Conservation (phyloP, 306 rosid genomes). For the Prosopis cineraria region DNA sequence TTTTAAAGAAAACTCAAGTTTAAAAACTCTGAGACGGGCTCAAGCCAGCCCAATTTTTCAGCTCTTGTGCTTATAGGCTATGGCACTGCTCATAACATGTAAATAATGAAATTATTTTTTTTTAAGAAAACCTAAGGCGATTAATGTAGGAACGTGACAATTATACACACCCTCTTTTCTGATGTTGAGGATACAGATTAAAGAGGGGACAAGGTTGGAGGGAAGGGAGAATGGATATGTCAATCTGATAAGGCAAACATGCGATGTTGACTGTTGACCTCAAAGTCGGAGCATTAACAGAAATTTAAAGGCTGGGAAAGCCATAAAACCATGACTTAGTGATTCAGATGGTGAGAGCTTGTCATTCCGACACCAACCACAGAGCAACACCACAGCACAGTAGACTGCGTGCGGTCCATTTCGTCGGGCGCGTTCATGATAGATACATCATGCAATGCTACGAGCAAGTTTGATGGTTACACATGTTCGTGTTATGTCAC, state of each 20-base stretch:
- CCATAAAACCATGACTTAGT: neutral
- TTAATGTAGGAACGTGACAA: neutral
- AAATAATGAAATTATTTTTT: too few species aligned
- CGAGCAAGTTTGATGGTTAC: neutral
- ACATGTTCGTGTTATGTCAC: neutral
- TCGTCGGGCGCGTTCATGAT: neutral
- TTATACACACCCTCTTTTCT: neutral
- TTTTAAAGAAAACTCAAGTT: too few species aligned
- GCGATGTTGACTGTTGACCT: slow-evolving; percentile 17
- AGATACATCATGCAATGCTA: neutral
- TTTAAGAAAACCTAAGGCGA: neutral
- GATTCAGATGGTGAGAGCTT: neutral
- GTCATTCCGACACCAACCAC: neutral
- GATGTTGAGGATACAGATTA: neutral
- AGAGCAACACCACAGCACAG: neutral
- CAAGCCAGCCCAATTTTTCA: too few species aligned
- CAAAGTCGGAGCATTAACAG: neutral
- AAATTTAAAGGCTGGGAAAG: neutral
- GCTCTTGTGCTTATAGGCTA: too few species aligned
- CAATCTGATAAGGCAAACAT: slow-evolving; percentile 1
- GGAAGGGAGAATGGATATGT: neutral
- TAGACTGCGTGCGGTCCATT: too few species aligned
- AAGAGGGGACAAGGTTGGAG: neutral
- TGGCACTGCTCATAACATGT: too few species aligned
- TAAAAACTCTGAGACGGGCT: too few species aligned